phyloP scores from a whole-genome alignment of 2,329 filamentous ascomycete genomes.

The Colletotrichum lentis region DNA sequence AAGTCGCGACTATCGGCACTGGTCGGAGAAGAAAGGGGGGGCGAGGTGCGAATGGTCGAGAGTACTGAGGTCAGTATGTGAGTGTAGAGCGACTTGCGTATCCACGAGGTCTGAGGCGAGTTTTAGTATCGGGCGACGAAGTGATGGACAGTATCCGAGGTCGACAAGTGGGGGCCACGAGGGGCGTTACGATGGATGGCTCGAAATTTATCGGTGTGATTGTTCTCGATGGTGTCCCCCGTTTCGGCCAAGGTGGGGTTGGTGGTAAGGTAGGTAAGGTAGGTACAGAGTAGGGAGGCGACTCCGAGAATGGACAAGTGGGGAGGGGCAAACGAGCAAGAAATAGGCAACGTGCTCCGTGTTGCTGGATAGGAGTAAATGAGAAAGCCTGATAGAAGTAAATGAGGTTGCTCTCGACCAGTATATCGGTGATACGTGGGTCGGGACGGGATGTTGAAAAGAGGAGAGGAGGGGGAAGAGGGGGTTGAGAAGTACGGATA shows the following conservation, averaged over 20 bases:
- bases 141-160: slow-evolving; percentile 19
- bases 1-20: slow-evolving; percentile 17
- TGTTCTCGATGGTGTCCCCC: slow-evolving; percentile 36
- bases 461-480: slow-evolving; percentile 6
- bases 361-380: slow-evolving; percentile 29
- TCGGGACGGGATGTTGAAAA: slow-evolving; percentile 28
- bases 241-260: slow-evolving; percentile 38
- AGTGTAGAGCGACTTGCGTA: not conserved
- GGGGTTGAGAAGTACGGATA: not conserved
- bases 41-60: slow-evolving; percentile 2
- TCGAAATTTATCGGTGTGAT: slow-evolving; percentile 37
- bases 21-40: slow-evolving; percentile 8
- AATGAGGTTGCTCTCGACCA: slow-evolving; percentile 30
- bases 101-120: slow-evolving; percentile 6
- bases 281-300: no score
- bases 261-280: slow-evolving; percentile 26
- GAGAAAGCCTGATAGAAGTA: slow-evolving; percentile 25
- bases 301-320: slow-evolving; percentile 30
- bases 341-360: slow-evolving; percentile 36
- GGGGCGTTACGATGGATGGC: slow-evolving; percentile 29
- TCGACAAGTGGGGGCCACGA: slow-evolving; percentile 26
- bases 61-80: not conserved
- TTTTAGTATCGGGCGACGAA: slow-evolving; percentile 24
- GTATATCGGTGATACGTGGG: slow-evolving; percentile 28
- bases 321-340: slow-evolving; percentile 24